A percentile compares a stretch with the other conserved stretches of the same genome.
phyloP scores from a whole-genome alignment of 257 asterid species.

The Nicotiana otophora region DNA sequence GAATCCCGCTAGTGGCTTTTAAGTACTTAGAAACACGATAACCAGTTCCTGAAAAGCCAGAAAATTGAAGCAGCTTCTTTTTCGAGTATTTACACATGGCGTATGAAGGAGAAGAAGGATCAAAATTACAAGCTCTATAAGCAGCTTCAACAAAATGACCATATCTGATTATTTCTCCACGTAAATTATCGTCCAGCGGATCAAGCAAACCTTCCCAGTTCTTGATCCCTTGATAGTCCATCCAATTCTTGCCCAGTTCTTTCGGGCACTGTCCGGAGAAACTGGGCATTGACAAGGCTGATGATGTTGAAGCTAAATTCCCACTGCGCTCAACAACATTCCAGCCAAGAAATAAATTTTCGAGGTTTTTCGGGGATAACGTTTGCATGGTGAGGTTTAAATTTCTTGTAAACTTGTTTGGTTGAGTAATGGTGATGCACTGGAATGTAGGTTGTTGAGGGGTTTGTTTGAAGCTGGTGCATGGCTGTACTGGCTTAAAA shows the following conservation, averaged over 20 bases:
- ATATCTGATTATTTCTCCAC: slow-evolving; percentile 65
- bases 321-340: not conserved
- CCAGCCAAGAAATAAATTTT: slow-evolving; percentile 7
- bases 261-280: not conserved
- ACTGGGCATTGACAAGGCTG: not conserved
- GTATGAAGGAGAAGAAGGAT: slow-evolving; percentile 48
- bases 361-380: slow-evolving; percentile 11
- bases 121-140: slow-evolving; percentile 53
- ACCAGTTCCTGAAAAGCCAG: slow-evolving; percentile 46
- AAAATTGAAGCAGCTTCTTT: slow-evolving; percentile 24
- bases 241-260: slow-evolving; percentile 43
- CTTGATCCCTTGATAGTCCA: slow-evolving; percentile 63
- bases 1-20: slow-evolving; percentile 58
- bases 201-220: slow-evolving; percentile 83
- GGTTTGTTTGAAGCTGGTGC: slow-evolving; percentile 24
- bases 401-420: slow-evolving; percentile 6
- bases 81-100: slow-evolving; percentile 49
- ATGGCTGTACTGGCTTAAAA: slow-evolving; percentile 30
- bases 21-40: slow-evolving; percentile 55
- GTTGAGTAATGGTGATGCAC: slow-evolving; percentile 7
- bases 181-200: slow-evolving; percentile 64
- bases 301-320: not conserved
- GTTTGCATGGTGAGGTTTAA: slow-evolving; percentile 9
- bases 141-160: slow-evolving; percentile 74
- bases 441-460: slow-evolving; percentile 7